These are phyloP conservation scores for Elymus sibiricus DNA, from an alignment of 176 grass and related monocot species.

Conservation along the genomic window DNA sequence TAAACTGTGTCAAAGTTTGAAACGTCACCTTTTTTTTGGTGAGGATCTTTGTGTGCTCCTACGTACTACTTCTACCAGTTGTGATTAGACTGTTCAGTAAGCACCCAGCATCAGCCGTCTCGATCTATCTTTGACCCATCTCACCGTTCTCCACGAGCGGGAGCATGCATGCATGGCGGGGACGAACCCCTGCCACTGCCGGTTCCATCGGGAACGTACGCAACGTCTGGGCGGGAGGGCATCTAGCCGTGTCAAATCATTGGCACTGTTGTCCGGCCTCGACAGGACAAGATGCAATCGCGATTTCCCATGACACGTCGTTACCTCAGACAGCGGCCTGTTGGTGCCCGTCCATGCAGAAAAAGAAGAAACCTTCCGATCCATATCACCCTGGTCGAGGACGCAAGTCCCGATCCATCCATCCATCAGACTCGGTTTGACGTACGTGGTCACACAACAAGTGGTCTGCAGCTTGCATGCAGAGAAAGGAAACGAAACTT, in stretches of 20 bases:
- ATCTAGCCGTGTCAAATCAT: conserved; percentile 33
- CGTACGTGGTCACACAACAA: background rate
- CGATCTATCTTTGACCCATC: background rate
- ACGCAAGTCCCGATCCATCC: conserved; percentile 30
- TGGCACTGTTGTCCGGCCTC: conserved; percentile 22
- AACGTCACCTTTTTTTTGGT: too few relatives aligned
- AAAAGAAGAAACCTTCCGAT: conserved; percentile 17
- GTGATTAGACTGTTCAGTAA: background rate
- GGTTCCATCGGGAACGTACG: conserved; percentile 13
- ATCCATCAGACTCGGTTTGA: background rate
- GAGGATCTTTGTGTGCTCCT: too few relatives aligned
- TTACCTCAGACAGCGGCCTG: background rate
- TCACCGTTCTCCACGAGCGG: background rate
- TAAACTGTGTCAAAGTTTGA: too few relatives aligned
- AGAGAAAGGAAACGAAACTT: background rate
- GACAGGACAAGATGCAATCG: conserved; percentile 13
- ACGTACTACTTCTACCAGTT: too few relatives aligned
- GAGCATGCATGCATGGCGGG: background rate
- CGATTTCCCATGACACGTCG: background rate
- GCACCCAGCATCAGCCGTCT: background rate
- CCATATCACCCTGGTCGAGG: background rate
- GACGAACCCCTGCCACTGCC: background rate
- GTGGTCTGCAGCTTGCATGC: conserved; percentile 18
- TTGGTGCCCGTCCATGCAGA: background rate
- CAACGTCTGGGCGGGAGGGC: background rate